These are phyloP conservation scores for Hypholoma fasciculare DNA, from an alignment of 768 basidiomycete species.

Conservation along the genomic window DNA sequence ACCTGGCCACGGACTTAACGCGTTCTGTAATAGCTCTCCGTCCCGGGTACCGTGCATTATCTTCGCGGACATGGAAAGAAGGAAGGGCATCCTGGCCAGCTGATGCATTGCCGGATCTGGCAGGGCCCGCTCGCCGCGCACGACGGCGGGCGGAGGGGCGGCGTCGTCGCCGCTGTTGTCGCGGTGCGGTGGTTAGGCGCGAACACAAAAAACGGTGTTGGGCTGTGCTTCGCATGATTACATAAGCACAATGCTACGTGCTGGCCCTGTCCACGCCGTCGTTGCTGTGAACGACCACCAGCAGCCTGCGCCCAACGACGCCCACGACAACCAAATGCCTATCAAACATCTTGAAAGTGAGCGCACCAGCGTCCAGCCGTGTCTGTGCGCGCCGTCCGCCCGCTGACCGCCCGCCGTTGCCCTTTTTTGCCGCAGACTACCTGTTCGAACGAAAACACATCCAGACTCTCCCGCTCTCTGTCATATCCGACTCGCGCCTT, in stretches of 20 bases:
- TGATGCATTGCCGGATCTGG: background rate
- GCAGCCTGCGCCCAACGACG: constrained; percentile 27
- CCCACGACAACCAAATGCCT: constrained; percentile 51
- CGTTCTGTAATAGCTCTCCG: constrained; percentile 7
- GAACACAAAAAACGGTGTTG: background rate
- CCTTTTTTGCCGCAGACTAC: constrained; percentile 54
- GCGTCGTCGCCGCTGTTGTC: background rate
- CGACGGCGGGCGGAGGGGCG: background rate
- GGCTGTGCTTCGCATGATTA: constrained; percentile 17
- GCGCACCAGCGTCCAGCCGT: constrained; percentile 17
- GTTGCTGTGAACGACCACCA: constrained; percentile 36
- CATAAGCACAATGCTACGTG: constrained; percentile 23
- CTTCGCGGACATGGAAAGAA: no score
- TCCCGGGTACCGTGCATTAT: constrained; percentile 9
- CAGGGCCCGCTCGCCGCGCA: background rate
- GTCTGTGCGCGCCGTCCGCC: background rate
- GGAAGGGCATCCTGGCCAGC: background rate
- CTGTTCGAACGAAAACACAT: constrained; percentile 87
- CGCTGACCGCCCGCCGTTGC: constrained; percentile 8
- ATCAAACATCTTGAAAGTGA: constrained; percentile 84
- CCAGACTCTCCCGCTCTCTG: constrained; percentile 76
- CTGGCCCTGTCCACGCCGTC: constrained; percentile 26
- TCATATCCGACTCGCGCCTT: constrained; percentile 87
- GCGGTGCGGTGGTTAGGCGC: background rate
- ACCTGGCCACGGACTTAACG: constrained; percentile 1